A percentile compares a stretch with the other conserved stretches of the same genome.
Conservation (phyloP, 768 basidiomycete genomes). For the Trametes cinnabarina region DNA sequence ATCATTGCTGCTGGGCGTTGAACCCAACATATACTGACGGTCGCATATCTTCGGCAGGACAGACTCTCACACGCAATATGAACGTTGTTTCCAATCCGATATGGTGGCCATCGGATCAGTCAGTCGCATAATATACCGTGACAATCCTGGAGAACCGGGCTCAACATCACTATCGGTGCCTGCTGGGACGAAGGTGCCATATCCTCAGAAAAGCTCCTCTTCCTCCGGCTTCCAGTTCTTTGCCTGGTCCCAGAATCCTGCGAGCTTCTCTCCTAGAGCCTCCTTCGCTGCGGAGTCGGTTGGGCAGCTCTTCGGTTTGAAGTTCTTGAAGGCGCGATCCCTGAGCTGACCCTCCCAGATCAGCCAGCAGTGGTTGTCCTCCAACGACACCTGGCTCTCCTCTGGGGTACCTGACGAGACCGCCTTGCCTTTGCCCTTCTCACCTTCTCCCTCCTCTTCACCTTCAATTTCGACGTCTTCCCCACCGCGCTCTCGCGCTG, state of each 20-base stretch:
- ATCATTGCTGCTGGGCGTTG: too few relatives aligned
- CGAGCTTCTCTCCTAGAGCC: slow-evolving; percentile 76
- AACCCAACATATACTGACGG: too few relatives aligned
- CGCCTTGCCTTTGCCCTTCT: slow-evolving; percentile 38
- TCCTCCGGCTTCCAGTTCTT: slow-evolving; percentile 89
- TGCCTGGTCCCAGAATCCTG: slow-evolving; percentile 92
- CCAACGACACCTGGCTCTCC: slow-evolving; percentile 53
- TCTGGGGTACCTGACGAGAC: slow-evolving; percentile 29
- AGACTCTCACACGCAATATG: too few relatives aligned
- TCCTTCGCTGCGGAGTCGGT: slow-evolving; percentile 87
- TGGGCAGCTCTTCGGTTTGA: slow-evolving; percentile 79
- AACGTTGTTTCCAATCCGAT: not conserved
- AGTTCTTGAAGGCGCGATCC: slow-evolving; percentile 76
- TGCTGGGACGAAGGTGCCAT: not conserved
- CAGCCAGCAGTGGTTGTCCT: slow-evolving; percentile 83
- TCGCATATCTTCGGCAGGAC: too few relatives aligned
- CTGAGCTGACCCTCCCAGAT: slow-evolving; percentile 92
- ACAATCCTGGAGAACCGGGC: not conserved
- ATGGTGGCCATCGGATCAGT: not conserved
- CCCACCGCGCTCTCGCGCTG: slow-evolving; percentile 72
- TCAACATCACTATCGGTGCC: not conserved
- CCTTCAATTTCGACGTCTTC: slow-evolving; percentile 70
- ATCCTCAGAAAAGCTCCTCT: slow-evolving; percentile 58
- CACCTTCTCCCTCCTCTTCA: slow-evolving; percentile 37
- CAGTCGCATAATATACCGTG: not conserved